Evolutionary conservation across 2,329 filamentous ascomycete species (phyloP), one percentile per base, ranked within the genome.

Genomic region (Cladosporium sp.): DNA sequence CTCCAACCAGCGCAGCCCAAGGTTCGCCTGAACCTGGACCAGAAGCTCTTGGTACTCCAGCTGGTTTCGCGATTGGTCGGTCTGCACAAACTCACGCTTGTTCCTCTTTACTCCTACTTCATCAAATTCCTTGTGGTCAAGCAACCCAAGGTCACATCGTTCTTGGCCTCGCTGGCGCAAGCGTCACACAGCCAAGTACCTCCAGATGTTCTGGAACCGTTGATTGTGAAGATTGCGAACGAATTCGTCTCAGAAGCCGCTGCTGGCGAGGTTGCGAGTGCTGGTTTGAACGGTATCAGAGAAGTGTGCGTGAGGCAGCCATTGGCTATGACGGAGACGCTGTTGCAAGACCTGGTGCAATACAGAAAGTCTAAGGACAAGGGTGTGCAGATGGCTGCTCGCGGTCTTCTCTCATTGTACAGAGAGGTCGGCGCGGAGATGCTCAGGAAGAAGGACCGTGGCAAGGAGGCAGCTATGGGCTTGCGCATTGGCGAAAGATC

Each of bases 361-460:
- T 97, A 99, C 72, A 83, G 89, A 54, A 96, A 95, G 76, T 95
- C 89, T 66, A 99, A 99, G 67, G 93, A 99, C 66, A 99, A 97
- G 75, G 91, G 92, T 53, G 88, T 93, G n/a, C 91, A 95, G 81
- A 97, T 99, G 93, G 93, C 93, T 7, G 90, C 92, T 12, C 92
- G 93, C 68, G 92, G 93, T 56, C 75, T 99, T 6, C 76, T 99
- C 37, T 89, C 89, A 19, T 77, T 99, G 5, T 99, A 95, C 74
- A 80, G 93, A 59, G 91, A 97, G 64, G 87, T 96, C 12, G 90
- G 86, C 30, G 89, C 93, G 0, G 88, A 95, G 58, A 80, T 97
- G 73, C 74, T 99, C 53, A 86, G 86, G 70, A 95, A 89, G 76
- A 83, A 87, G 64, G 93, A 96, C 66, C 83, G 93, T 61, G 93